Conservation (phyloP, 2,329 filamentous ascomycete genomes). For the Sarocladiaceae sp. region DNA sequence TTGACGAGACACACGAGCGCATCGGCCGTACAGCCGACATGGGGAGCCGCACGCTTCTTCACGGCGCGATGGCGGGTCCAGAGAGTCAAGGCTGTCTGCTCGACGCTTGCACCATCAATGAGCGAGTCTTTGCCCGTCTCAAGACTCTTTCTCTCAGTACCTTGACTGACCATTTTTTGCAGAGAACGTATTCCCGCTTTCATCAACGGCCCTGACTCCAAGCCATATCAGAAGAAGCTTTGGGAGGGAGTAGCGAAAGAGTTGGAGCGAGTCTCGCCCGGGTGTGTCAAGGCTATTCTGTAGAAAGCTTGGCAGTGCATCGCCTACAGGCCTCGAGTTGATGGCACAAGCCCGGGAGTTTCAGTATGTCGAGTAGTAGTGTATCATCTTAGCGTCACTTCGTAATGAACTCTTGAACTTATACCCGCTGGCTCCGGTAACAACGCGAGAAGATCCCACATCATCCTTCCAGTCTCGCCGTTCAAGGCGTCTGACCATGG, state of each 20-base stretch:
- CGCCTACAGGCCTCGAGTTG: too few relatives aligned
- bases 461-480: background rate
- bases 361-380: background rate
- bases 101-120: conserved; percentile 19
- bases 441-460: conserved; percentile 4
- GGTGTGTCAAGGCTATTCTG: conserved; percentile 15
- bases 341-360: too few relatives aligned
- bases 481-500: conserved; percentile 5
- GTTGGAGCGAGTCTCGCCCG: conserved; percentile 21
- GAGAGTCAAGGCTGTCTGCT: conserved; percentile 22
- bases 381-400: background rate
- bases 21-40: conserved; percentile 16
- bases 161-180: background rate
- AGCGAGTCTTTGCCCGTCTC: conserved; percentile 16
- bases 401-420: background rate
- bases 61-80: conserved; percentile 16
- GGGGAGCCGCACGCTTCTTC: conserved; percentile 22
- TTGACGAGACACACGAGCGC: background rate
- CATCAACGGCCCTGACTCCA: conserved; percentile 15
- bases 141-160: background rate
- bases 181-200: conserved; percentile 17
- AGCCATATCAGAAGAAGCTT: conserved; percentile 17
- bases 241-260: conserved; percentile 22
- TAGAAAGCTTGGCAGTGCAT: background rate
- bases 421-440: background rate